Evolutionary conservation across 495 filamentous ascomycete species (phyloP), one percentile per base, ranked within the genome.

Genomic region (Podospora australis): DNA sequence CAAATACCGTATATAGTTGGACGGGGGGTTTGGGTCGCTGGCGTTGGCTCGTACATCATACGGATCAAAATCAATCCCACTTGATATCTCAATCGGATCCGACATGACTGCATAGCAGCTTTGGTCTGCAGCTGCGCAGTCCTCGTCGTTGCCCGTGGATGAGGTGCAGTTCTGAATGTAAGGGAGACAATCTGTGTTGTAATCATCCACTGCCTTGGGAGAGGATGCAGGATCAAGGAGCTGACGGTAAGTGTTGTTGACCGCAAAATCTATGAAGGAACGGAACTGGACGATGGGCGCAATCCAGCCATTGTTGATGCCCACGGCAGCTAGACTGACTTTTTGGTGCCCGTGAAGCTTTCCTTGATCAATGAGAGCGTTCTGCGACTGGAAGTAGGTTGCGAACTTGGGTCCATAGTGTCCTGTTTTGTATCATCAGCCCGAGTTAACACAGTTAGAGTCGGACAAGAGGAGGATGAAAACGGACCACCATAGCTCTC

Each of bases 281-380:
- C 71, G 70, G 34, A 77, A 64, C 55, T 80, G 76, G 16, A 78
- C 62, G 4, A 36, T 42, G 10, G 71, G 48, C 45, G 79, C 76
- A 49, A 71, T 68, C 73, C 71, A 80, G 48, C 76, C 78, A 54
- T 81, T 80, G 62, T 75, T 78, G 53, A 82, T 69, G 13, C 75
- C 77, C 0, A 82, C 67, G 9, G 74, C 72, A 20, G 76, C 63
- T n/a, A 82, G 57, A 23, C 70, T 60, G 49, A 82, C 70, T 10
- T 71, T 67, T 30, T 78, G 59, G 13, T 73, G 6, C 17, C 19
- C 20, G 39, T 16, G 4, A n/a, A 22, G 5, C 13, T 22, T 21
- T 7, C 28, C 28, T 24, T 41, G 17, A 20, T 22, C 39, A 4
- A 41, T 19, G 19, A 6, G 11, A 14, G 20, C 20, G 22, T 41